These are phyloP conservation scores for Chytriomyces hyalinus DNA, from an alignment of 192 early-diverging fungal species.

Conservation along the genomic window DNA sequence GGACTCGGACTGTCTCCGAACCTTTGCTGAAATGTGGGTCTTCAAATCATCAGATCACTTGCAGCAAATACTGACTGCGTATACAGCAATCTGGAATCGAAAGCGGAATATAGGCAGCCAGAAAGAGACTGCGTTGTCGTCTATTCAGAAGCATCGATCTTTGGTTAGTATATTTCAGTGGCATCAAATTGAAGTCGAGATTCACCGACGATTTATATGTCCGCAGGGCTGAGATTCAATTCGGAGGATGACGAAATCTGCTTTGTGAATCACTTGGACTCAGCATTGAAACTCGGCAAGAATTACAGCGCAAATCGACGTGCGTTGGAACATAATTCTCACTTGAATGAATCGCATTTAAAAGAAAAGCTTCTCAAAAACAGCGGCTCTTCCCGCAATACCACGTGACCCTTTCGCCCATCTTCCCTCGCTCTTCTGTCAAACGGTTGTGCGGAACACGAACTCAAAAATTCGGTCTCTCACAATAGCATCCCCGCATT, in stretches of 20 bases:
- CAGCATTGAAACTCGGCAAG: background rate
- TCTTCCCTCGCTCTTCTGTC: background rate
- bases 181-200: background rate
- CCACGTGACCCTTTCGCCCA: slow-evolving; percentile 19
- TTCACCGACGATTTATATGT: background rate
- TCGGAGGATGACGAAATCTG: slow-evolving; percentile 16
- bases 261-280: slow-evolving; percentile 19
- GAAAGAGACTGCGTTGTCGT: slow-evolving; percentile 23
- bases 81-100: background rate
- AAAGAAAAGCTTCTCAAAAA: background rate
- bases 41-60: background rate
- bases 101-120: slow-evolving; percentile 13
- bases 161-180: slow-evolving; percentile 4
- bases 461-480: slow-evolving; percentile 2
- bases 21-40: slow-evolving; percentile 23
- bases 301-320: slow-evolving; percentile 3
- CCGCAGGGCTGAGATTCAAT: slow-evolving; percentile 13
- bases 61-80: background rate
- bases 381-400: background rate
- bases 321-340: background rate
- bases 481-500: background rate
- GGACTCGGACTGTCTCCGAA: slow-evolving; percentile 9
- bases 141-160: background rate
- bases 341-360: background rate
- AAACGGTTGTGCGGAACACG: background rate